Evolutionary conservation across 2,329 filamentous ascomycete genomes (phyloP).

Genomic region (Paecilomyces sp.): DNA sequence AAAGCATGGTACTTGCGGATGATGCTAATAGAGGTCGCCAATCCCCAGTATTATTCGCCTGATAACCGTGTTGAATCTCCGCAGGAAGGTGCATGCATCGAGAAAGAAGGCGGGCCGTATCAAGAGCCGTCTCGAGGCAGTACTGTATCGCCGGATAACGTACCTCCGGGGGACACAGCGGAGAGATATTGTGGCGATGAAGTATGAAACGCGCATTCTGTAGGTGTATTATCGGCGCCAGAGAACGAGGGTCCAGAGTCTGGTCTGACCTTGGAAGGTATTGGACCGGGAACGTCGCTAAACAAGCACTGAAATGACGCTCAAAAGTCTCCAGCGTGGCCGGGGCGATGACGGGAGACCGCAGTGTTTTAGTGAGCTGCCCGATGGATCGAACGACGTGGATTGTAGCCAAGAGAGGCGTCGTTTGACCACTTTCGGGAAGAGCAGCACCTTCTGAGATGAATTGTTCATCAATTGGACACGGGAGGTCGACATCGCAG

Average conservation of each 20-base stretch:
- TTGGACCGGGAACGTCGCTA: constrained; percentile 66
- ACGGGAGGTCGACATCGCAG: constrained; percentile 76
- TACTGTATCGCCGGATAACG: constrained; percentile 67
- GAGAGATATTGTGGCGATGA: constrained; percentile 80
- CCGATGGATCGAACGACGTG: constrained; percentile 74
- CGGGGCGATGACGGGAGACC: constrained; percentile 58
- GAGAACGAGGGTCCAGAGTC: constrained; percentile 63
- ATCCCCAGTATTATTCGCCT: constrained; percentile 22
- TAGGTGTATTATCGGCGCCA: constrained; percentile 70
- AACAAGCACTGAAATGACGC: constrained; percentile 67
- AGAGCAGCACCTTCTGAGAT: constrained; percentile 44
- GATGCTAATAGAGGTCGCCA: constrained; percentile 56
- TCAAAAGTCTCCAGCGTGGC: constrained; percentile 72
- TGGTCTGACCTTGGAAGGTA: constrained; percentile 62
- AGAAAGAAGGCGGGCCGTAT: constrained; percentile 70
- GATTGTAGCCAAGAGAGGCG: constrained; percentile 70
- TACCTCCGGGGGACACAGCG: constrained; percentile 58
- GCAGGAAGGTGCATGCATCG: constrained; percentile 48
- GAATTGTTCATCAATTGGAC: constrained; percentile 68
- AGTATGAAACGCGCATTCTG: constrained; percentile 78
- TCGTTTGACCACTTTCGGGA: constrained; percentile 47
- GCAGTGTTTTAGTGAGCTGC: constrained; percentile 63
- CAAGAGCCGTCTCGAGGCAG: constrained; percentile 66
- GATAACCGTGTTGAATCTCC: constrained; percentile 20
- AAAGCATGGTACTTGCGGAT: constrained; percentile 66